phyloP scores from a whole-genome alignment of 176 grass and related monocot species.

The Zea luxurians region DNA sequence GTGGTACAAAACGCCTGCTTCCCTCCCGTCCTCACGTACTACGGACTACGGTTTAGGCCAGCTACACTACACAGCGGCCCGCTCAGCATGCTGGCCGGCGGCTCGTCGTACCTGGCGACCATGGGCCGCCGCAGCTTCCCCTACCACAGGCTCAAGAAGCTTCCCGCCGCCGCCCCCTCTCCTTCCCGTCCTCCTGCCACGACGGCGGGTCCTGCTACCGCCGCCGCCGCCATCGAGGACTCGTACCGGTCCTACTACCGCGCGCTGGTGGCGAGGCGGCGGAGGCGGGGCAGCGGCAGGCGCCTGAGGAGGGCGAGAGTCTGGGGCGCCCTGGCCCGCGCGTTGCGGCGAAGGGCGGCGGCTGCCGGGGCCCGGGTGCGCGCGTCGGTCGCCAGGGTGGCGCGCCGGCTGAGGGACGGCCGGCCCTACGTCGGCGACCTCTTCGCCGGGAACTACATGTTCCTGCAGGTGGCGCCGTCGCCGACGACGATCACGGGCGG shows the following conservation, averaged over 20 bases:
- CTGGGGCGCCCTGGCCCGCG: conserved; percentile 44
- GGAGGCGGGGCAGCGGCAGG: conserved; percentile 3
- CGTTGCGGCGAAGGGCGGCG: conserved; percentile 53
- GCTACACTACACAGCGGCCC: no score
- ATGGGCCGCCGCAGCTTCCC: background rate
- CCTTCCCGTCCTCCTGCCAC: background rate
- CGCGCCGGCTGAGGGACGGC: conserved; percentile 65
- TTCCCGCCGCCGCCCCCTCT: background rate
- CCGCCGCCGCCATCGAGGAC: background rate
- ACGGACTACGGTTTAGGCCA: no score
- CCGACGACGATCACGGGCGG: conserved; percentile 34
- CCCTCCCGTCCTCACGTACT: no score
- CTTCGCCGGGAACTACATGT: conserved; percentile 95
- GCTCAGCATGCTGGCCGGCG: no score
- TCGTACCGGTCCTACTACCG: conserved; percentile 25
- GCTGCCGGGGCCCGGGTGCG: conserved; percentile 43
- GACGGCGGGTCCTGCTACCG: background rate
- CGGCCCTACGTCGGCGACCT: conserved; percentile 67
- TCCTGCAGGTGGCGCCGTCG: conserved; percentile 76
- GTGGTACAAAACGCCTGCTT: no score
- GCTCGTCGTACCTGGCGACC: no score
- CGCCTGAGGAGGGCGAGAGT: conserved; percentile 39
- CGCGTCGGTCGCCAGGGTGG: conserved; percentile 55
- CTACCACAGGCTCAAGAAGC: conserved; percentile 57
- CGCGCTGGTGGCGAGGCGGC: conserved; percentile 23